Conservation (phyloP, 208 protist species). For the Wallacemonas sp. region DNA sequence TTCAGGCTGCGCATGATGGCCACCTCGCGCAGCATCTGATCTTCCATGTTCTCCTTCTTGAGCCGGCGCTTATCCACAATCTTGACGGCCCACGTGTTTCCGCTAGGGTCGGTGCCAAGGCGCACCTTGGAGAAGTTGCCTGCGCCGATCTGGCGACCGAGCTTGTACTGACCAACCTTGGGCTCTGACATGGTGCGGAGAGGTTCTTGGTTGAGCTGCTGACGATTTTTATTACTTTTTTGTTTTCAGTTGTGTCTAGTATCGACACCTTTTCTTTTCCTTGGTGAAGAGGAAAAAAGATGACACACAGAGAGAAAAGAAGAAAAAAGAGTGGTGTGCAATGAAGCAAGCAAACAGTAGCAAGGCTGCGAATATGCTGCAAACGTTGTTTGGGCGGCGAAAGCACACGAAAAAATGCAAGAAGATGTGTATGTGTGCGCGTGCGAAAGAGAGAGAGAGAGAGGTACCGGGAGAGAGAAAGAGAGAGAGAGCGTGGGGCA, state of each 20-base stretch:
- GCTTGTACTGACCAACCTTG: conserved; percentile 74
- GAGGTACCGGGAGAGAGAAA: too few relatives aligned
- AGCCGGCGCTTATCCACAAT: conserved; percentile 88
- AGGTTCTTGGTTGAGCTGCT: too few relatives aligned
- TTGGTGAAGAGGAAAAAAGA: conserved; percentile 8
- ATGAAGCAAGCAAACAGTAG: neutral
- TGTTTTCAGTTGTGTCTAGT: neutral
- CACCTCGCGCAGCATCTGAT: conserved; percentile 90
- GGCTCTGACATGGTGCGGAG: neutral
- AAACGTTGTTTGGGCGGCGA: too few relatives aligned
- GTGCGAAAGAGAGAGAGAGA: too few relatives aligned
- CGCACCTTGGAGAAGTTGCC: conserved; percentile 92
- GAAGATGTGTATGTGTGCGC: too few relatives aligned
- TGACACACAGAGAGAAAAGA: neutral
- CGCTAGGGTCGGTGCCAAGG: conserved; percentile 59
- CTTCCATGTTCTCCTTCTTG: conserved; percentile 86
- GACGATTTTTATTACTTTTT: conserved; percentile 1
- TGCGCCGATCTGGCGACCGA: conserved; percentile 83
- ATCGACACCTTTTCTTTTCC: conserved; percentile 1
- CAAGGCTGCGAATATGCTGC: too few relatives aligned
- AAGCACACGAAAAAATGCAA: too few relatives aligned
- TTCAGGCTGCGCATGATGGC: conserved; percentile 80
- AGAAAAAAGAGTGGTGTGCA: neutral
- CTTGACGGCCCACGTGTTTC: conserved; percentile 85
- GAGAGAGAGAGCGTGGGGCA: too few relatives aligned